Evolutionary conservation across 495 filamentous ascomycete species (phyloP).

Genomic region (Arthonia radiata): DNA sequence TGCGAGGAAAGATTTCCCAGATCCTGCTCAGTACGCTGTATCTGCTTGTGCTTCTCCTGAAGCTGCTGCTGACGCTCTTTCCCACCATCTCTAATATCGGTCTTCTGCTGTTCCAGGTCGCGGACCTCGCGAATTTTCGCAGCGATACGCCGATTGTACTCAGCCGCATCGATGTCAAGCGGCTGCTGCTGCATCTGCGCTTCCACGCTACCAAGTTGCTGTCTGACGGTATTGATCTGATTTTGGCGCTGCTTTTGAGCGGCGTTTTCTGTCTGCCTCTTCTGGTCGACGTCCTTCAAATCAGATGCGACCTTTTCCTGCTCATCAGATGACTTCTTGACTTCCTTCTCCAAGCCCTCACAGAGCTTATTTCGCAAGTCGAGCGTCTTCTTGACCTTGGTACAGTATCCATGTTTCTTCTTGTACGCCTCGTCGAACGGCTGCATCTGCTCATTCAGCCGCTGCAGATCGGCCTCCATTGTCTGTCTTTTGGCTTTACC

Average conservation of each 20-base stretch:
- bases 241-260: too few relatives aligned
- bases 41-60: constrained; percentile 6
- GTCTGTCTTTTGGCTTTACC: constrained; percentile 21
- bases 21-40: constrained; percentile 20
- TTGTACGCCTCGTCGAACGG: constrained; percentile 22
- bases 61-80: constrained; percentile 6
- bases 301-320: too few relatives aligned
- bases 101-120: constrained; percentile 14
- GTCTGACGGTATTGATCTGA: too few relatives aligned
- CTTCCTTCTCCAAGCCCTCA: constrained; percentile 23
- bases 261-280: constrained; percentile 25
- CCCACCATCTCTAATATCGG: constrained; percentile 2
- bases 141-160: constrained; percentile 23
- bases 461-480: constrained; percentile 21
- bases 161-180: constrained; percentile 25
- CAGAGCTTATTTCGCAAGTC: constrained; percentile 27
- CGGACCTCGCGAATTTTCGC: constrained; percentile 22
- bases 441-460: constrained; percentile 22
- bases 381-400: too few relatives aligned
- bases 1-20: constrained; percentile 44
- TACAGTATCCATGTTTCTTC: too few relatives aligned
- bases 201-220: constrained; percentile 19
- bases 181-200: constrained; percentile 23
- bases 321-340: too few relatives aligned
- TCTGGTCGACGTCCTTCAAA: constrained; percentile 18